phyloP scores from a whole-genome alignment of 495 filamentous ascomycete species.

The Daldinia vernicosa region DNA sequence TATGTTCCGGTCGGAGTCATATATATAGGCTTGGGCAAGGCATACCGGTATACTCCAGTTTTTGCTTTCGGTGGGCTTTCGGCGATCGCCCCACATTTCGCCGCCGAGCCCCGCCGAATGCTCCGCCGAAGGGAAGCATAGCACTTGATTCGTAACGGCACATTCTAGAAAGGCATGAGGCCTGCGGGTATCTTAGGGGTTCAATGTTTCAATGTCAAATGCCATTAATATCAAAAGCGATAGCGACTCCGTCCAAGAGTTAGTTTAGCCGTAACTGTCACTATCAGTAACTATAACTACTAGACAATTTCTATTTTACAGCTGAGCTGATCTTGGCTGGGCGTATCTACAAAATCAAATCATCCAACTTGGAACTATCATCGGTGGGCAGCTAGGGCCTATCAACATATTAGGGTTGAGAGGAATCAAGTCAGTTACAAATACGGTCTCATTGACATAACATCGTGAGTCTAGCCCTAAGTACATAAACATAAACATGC shows the following conservation, averaged over 20 bases:
- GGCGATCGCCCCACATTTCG: slow-evolving; percentile 20
- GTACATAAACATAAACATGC: slow-evolving; percentile 34
- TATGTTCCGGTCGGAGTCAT: neutral
- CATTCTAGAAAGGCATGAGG: neutral
- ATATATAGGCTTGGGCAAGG: neutral
- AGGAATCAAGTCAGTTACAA: slow-evolving; percentile 21
- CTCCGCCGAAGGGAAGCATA: slow-evolving; percentile 15
- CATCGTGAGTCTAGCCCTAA: slow-evolving; percentile 31
- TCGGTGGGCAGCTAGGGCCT: neutral
- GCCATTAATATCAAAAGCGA: too few species aligned
- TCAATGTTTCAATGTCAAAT: too few species aligned
- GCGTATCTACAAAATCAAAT: neutral
- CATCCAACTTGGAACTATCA: neutral
- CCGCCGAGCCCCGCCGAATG: slow-evolving; percentile 25
- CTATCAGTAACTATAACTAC: too few species aligned
- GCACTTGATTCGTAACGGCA: neutral
- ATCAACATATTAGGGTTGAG: neutral
- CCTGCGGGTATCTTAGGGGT: too few species aligned
- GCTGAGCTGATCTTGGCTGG: too few species aligned
- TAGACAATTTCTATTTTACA: too few species aligned
- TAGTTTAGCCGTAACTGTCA: too few species aligned
- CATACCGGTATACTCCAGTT: neutral
- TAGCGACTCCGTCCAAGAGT: too few species aligned
- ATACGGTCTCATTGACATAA: slow-evolving; percentile 38
- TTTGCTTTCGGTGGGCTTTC: slow-evolving; percentile 16